Conservation (phyloP, 352 stramenopile genomes). For the Phytophthora melonis region DNA sequence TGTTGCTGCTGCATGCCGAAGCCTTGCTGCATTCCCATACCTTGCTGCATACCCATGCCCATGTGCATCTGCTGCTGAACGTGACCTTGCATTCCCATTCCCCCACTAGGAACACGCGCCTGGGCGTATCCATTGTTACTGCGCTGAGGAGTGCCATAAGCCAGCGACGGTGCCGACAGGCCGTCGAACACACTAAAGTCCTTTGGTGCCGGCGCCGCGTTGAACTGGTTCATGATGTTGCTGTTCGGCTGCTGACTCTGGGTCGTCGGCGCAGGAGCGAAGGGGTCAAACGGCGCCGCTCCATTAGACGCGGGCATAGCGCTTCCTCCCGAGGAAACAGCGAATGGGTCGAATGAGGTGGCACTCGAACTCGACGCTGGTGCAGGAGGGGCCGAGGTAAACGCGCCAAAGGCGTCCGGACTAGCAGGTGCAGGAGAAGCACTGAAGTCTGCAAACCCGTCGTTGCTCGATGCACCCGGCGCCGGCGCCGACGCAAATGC, state of each 20-base stretch:
- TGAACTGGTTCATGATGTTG: conserved; percentile 39
- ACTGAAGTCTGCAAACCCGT: conserved; percentile 57
- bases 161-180: conserved; percentile 44
- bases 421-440: conserved; percentile 31
- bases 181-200: conserved; percentile 78
- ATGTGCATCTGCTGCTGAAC: conserved; percentile 34
- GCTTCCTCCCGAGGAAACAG: conserved; percentile 13
- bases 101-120: conserved; percentile 24
- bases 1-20: too few species aligned
- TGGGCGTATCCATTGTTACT: conserved; percentile 45
- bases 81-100: conserved; percentile 40
- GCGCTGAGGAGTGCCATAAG: conserved; percentile 29
- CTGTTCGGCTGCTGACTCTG: conserved; percentile 28
- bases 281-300: conserved; percentile 44
- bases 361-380: conserved; percentile 35
- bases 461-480: conserved; percentile 16
- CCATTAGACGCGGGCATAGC: conserved; percentile 18
- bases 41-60: conserved; percentile 41
- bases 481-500: conserved; percentile 44
- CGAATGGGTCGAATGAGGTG: conserved; percentile 48
- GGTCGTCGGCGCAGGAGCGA: conserved; percentile 24
- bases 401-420: conserved; percentile 43
- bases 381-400: conserved; percentile 36
- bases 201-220: conserved; percentile 33
- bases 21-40: conserved; percentile 41